These are phyloP conservation scores for Solanum microdontum DNA, from an alignment of 257 asterid genomes.

Conservation along the genomic window DNA sequence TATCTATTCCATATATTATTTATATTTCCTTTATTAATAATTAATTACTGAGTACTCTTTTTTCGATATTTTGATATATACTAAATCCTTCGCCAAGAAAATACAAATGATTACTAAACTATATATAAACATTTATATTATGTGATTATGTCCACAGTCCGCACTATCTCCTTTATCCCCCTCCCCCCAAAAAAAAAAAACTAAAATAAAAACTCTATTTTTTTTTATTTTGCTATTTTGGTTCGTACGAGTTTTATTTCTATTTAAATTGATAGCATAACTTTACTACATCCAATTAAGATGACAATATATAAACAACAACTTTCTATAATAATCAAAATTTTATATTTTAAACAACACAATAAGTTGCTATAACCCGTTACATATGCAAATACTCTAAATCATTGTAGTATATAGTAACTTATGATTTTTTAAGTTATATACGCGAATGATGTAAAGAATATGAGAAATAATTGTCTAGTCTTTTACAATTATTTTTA, in stretches of 20 bases:
- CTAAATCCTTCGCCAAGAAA: not conserved
- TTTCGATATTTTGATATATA: not conserved
- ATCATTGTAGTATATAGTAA: not conserved
- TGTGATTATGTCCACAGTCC: not conserved
- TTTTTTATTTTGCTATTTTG: too few relatives aligned
- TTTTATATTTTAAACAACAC: not conserved
- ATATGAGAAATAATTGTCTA: not conserved
- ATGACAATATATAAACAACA: not conserved
- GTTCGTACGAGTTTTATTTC: too few relatives aligned
- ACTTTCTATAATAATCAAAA: not conserved
- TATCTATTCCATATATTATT: not conserved
- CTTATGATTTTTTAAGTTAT: not conserved
- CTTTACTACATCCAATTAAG: not conserved
- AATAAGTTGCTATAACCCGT: not conserved
- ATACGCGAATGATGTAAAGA: not conserved
- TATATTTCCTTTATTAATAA: not conserved
- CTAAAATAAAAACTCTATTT: too few relatives aligned
- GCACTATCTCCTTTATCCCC: not conserved
- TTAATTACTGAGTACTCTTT: not conserved
- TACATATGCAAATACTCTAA: not conserved
- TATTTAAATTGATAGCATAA: too few relatives aligned
- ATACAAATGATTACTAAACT: not conserved
- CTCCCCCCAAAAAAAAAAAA: not conserved
- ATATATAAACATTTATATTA: not conserved
- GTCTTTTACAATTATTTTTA: too few relatives aligned